Base-by-base conservation (phyloP, 768 basidiomycete species). In the Leccinum uliginosum region DNA sequence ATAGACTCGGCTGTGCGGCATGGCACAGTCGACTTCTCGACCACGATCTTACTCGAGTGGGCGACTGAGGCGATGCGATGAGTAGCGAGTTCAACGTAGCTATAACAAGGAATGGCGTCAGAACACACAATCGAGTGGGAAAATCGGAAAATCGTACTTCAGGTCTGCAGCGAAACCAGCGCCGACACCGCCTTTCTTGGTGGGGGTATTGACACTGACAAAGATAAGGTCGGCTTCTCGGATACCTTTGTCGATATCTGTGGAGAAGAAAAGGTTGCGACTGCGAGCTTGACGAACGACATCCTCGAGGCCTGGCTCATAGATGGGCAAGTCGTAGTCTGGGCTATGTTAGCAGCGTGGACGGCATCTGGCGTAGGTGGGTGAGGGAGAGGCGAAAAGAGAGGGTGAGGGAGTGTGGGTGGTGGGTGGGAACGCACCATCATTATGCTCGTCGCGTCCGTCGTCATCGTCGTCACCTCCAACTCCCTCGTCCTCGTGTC, bases 1-100 rank as follows among this genome's bases (percentile, higher is more conserved):
- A 99, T 99, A 19, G 95, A 96, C 75, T 97, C 92, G 58, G 97
- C 97, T 7, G 97, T 99, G 62, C 97, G 87, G 78, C 94, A 98
- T 38, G 97, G 97, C 9, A 99, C 97, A 5, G 97, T 99, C 15
- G 96, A 98, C 75, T 99, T 99, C 71, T 99, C 97, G 59, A 99
- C 95, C 53, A 99, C 97, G 65, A 99, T 98, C 80, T 99, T 99
- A 71, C 85, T 89, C 1, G 89, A 85, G 24, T 78, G 87, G 48
- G 97, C 92, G 56, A 98, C 89, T 45, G 83, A 84, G 44, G 97
- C 97, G 62, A 99, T 98, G 64, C 89, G 90, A 64, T 97, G 92
- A 27, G 97, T 99, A 51, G 96, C 97, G 29, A 89, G 83, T 69
- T 99, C 97, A 60, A 99, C 91, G 74, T 96, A 98, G 79, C 96